Evolutionary conservation across 2,329 filamentous ascomycete species (phyloP).

Genomic region (Cercospora sp.): DNA sequence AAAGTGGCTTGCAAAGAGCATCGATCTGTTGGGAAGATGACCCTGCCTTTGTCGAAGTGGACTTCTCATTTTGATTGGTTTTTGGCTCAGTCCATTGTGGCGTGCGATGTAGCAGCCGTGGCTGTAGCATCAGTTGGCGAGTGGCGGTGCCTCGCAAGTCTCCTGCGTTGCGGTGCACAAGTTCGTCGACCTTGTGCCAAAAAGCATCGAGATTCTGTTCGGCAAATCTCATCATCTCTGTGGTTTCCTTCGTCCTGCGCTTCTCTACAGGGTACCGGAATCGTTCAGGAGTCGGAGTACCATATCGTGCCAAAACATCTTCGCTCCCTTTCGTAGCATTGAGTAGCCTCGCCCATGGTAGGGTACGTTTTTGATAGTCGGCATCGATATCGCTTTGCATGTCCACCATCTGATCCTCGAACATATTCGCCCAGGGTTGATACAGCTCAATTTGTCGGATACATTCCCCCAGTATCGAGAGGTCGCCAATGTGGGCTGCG

Average conservation of each 20-base stretch:
- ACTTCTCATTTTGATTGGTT: not conserved
- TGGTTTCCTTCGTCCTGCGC: conserved; percentile 19
- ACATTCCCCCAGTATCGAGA: conserved; percentile 51
- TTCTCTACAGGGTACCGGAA: conserved; percentile 18
- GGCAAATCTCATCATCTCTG: conserved; percentile 16
- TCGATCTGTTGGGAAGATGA: not conserved
- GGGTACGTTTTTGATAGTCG: not conserved
- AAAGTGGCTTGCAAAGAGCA: conserved; percentile 26
- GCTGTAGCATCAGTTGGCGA: not conserved
- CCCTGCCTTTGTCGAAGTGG: not conserved
- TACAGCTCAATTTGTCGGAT: conserved; percentile 50
- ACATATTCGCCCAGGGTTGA: conserved; percentile 52
- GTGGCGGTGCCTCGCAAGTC: conserved; percentile 1
- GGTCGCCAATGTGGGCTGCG: conserved; percentile 44
- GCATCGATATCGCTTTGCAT: conserved; percentile 32
- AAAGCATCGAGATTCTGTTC: conserved; percentile 18
- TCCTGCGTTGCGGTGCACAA: conserved; percentile 13
- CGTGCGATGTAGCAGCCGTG: conserved; percentile 18
- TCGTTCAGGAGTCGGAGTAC: not conserved
- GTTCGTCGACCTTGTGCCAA: conserved; percentile 21
- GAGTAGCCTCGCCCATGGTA: conserved; percentile 4
- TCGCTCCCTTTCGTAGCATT: conserved; percentile 11
- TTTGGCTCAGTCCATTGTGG: conserved; percentile 21
- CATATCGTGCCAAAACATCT: conserved; percentile 9
- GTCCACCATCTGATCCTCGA: conserved; percentile 38